Conservation (phyloP, 108 stramenopile species). For the Nitzschia sp. region DNA sequence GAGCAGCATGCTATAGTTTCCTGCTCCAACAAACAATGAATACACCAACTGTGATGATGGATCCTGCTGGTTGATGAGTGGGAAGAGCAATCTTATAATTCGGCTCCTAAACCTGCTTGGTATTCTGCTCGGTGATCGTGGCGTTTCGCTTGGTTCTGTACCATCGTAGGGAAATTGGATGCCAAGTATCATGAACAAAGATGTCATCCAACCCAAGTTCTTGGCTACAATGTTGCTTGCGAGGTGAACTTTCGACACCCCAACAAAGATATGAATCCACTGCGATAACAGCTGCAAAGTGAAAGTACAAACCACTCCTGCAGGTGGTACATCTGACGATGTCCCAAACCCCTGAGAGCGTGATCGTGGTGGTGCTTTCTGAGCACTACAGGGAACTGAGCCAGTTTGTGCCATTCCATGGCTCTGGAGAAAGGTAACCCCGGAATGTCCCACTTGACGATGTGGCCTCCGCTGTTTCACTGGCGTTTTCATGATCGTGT, state of each 20-base stretch:
- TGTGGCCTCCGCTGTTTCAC: background rate
- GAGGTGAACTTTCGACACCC: background rate
- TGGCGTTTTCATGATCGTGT: background rate
- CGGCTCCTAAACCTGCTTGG: constrained; percentile 46
- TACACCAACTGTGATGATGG: constrained; percentile 37
- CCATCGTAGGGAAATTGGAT: constrained; percentile 4
- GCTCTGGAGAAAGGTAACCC: constrained; percentile 14
- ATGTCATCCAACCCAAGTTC: constrained; percentile 21
- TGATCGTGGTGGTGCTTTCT: constrained; percentile 15
- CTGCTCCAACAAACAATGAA: constrained; percentile 53
- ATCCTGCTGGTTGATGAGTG: constrained; percentile 30
- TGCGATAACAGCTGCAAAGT: constrained; percentile 35
- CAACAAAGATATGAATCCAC: constrained; percentile 45
- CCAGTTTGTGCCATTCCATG: constrained; percentile 15
- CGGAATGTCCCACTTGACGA: constrained; percentile 24
- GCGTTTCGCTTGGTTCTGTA: background rate
- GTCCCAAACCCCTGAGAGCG: too few relatives aligned
- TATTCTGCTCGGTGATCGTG: constrained; percentile 2
- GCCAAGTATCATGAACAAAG: constrained; percentile 31
- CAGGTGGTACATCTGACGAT: too few relatives aligned
- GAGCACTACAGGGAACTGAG: constrained; percentile 6
- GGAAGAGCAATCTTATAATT: constrained; percentile 56
- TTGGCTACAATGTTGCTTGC: constrained; percentile 8
- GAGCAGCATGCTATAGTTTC: constrained; percentile 22
- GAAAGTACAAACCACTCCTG: background rate